These are phyloP conservation scores for Neocallimastix lanati DNA, from an alignment of 192 early-diverging fungal genomes.

Conservation along the genomic window DNA sequence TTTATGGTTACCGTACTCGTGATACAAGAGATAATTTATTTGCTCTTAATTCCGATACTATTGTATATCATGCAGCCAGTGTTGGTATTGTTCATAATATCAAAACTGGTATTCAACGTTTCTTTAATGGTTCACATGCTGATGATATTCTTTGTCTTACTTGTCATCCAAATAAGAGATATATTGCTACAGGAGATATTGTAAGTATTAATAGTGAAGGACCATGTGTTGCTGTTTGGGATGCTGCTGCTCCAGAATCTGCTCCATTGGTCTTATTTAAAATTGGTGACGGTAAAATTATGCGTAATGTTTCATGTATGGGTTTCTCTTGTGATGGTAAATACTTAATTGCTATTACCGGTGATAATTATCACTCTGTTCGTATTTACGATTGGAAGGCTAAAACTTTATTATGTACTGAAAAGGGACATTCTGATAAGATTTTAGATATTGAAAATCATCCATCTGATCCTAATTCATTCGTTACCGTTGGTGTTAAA, in stretches of 20 bases:
- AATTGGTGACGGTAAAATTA: not conserved
- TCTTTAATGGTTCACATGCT: not conserved
- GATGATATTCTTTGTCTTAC: not conserved
- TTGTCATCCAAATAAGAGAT: not conserved
- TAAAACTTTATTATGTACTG: not conserved
- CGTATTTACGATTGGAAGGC: not conserved
- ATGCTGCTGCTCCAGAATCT: not conserved
- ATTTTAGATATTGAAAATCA: not conserved
- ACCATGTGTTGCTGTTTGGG: not conserved
- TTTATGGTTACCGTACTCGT: not conserved
- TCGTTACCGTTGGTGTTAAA: not conserved
- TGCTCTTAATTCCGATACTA: not conserved
- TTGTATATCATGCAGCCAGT: not conserved
- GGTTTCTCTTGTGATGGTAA: not conserved
- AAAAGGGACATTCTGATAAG: not conserved
- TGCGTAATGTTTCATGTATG: not conserved
- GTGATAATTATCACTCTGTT: not conserved
- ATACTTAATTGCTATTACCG: not conserved
- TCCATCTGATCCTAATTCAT: not conserved
- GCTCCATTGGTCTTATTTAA: not conserved
- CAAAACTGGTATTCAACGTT: not conserved
- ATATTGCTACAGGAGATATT: not conserved
- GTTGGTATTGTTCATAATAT: not conserved
- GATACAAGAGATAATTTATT: not conserved
- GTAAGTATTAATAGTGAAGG: not conserved